Percentiles rank a stretch among this genome's conserved stretches.
These are phyloP conservation scores for Pseudogymnoascus sp. DNA, from an alignment of 2,329 filamentous ascomycete species.

Conservation along the genomic window DNA sequence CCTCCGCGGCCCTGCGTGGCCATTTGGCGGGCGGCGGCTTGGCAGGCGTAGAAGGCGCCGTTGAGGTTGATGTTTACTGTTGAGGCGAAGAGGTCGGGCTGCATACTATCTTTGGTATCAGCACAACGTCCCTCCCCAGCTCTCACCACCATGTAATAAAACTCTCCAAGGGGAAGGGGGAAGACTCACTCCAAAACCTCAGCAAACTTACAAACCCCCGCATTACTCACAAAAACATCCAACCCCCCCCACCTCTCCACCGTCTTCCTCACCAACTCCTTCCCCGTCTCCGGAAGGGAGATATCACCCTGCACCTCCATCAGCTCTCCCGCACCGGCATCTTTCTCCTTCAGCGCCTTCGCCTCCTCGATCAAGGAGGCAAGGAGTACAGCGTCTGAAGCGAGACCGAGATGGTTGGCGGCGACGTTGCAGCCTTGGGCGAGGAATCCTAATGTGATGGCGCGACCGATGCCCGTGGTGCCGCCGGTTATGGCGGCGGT, in stretches of 20 bases:
- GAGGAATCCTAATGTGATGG: constrained; percentile 74
- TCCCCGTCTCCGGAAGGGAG: constrained; percentile 63
- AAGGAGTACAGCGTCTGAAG: constrained; percentile 44
- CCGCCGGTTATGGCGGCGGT: constrained; percentile 82
- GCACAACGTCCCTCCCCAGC: too few species aligned
- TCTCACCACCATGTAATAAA: too few species aligned
- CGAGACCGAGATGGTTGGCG: constrained; percentile 68
- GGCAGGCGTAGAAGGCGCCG: constrained; percentile 81
- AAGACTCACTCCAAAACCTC: constrained; percentile 64
- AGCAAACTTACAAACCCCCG: constrained; percentile 80
- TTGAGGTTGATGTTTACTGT: constrained; percentile 77
- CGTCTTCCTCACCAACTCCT: constrained; percentile 57
- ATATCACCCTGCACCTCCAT: constrained; percentile 72
- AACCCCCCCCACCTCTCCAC: constrained; percentile 56
- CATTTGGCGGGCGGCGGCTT: constrained; percentile 82
- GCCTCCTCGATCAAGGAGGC: constrained; percentile 47
- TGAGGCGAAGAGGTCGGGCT: constrained; percentile 59
- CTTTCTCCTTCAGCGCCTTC: constrained; percentile 37
- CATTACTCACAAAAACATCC: constrained; percentile 81
- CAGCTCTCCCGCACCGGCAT: constrained; percentile 43
- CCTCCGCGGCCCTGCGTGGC: constrained; percentile 59
- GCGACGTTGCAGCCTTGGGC: constrained; percentile 71
- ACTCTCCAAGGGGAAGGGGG: constrained; percentile 11
- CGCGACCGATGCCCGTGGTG: constrained; percentile 78
- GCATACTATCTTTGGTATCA: constrained; percentile 40